Evolutionary conservation across 2,329 filamentous ascomycete genomes (phyloP).

Genomic region (Erysiphe neolycopersici): DNA sequence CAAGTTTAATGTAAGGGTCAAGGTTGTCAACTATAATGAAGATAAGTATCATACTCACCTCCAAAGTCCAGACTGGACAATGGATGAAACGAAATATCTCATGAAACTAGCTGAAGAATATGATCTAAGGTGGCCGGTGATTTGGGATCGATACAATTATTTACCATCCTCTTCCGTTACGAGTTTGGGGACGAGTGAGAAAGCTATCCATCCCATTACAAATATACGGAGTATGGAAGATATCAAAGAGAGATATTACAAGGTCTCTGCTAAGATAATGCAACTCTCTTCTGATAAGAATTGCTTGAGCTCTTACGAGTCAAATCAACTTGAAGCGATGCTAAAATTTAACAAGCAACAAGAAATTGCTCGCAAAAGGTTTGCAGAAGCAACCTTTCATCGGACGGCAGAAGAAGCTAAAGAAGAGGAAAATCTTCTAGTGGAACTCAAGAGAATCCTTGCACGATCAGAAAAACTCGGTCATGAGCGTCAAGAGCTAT

Average conservation of each 20-base stretch:
- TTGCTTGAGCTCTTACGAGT: conserved; percentile 72
- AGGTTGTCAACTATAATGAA: conserved; percentile 58
- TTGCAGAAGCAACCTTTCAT: conserved; percentile 53
- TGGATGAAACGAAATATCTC: conserved; percentile 82
- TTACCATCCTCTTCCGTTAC: conserved; percentile 19
- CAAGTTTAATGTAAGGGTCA: conserved; percentile 65
- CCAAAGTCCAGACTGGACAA: conserved; percentile 55
- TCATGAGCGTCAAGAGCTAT: conserved; percentile 67
- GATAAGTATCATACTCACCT: conserved; percentile 62
- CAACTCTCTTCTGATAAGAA: conserved; percentile 52
- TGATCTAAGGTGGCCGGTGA: conserved; percentile 71
- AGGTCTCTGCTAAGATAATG: conserved; percentile 60
- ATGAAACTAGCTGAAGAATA: conserved; percentile 49
- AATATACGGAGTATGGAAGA: conserved; percentile 52
- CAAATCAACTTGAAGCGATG: conserved; percentile 60
- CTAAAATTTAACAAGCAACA: conserved; percentile 59
- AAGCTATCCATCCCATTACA: conserved; percentile 25
- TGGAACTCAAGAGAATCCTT: conserved; percentile 80
- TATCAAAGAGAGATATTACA: conserved; percentile 75
- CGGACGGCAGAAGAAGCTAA: conserved; percentile 67
- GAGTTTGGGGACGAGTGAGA: conserved; percentile 18
- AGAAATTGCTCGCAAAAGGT: conserved; percentile 58
- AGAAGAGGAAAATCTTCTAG: conserved; percentile 70
- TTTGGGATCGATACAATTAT: conserved; percentile 82
- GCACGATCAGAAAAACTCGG: conserved; percentile 66